Base-by-base conservation (phyloP, 2,329 filamentous ascomycete genomes). In the Microsporum ferrugineum region DNA sequence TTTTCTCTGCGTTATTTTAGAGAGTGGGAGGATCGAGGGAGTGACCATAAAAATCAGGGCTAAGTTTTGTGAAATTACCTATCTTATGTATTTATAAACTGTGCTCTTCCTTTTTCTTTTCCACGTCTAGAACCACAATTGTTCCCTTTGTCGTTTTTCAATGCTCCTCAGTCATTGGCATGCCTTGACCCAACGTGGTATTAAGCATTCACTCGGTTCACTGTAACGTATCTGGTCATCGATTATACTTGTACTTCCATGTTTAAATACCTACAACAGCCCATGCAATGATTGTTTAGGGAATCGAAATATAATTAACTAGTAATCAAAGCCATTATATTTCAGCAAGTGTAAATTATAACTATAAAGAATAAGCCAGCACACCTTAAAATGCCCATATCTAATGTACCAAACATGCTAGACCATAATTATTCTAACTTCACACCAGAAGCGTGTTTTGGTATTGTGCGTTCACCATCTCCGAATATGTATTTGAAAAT, bases 381-480 rank as follows among this genome's bases (percentile, higher is more conserved):
- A 23, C 17, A 23, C 17, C 17, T 23, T 23, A 23, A 23, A 23
- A 23, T 23, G 17, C 17, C 17, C 17, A 23, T 23, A 23, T 23
- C 17, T 23, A 23, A 23, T 23, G 17, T 23, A 23, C 17, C 17
- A 23, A 23, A 23, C 17, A 23, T 23, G 17, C 17, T 23, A 23
- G 17, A 23, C 1, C 17, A 23, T 27, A 34, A 55, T 55, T 12
- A 55, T n/a, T 55, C 51, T 31, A 36, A 7, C n/a, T 55, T 55
- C 23, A 29, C 29, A 8, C 6, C 23, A 7, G 43, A 47, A 27
- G 31, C 17, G 31, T 7, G 17, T 4, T 2, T n/a, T 14, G 17
- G 36, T 23, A 78, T 69, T 0, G 82, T 85, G 66, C 83, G 82
- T 78, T 97, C 92, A 0, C 94, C 94, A 70, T 97, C 88, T 0